Percentiles rank a stretch among this genome's conserved stretches.
These are phyloP conservation scores for Moniliophthora roreri DNA, from an alignment of 1,284 basidiomycete species.

Conservation along the genomic window DNA sequence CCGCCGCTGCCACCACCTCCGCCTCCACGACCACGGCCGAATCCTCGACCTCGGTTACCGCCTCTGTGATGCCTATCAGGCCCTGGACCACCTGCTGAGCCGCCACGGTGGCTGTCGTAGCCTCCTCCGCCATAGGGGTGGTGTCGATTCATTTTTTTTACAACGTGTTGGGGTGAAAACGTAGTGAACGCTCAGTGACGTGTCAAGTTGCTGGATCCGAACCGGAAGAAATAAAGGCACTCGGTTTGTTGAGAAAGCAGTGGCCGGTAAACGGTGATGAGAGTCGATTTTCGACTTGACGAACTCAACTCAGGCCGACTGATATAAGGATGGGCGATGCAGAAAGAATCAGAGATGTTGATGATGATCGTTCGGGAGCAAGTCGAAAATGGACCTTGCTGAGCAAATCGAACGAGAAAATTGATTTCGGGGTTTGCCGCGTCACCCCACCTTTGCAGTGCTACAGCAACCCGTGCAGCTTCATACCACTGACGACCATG, in stretches of 20 bases:
- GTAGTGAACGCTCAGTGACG: conserved; percentile 19
- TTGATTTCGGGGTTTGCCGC: conserved; percentile 13
- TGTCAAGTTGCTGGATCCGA: conserved; percentile 8
- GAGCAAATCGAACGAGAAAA: conserved; percentile 16
- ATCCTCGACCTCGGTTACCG: conserved; percentile 60
- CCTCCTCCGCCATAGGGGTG: conserved; percentile 72
- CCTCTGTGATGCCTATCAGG: conserved; percentile 73
- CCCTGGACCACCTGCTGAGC: conserved; percentile 60
- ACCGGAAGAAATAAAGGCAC: conserved; percentile 1
- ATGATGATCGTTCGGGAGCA: conserved; percentile 22
- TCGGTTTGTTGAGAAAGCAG: background rate
- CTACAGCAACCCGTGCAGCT: conserved; percentile 11
- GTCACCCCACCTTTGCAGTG: conserved; percentile 12
- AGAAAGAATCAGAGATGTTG: conserved; percentile 18
- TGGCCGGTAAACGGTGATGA: conserved; percentile 14
- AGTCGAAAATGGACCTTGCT: conserved; percentile 1
- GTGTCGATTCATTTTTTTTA: conserved; percentile 41
- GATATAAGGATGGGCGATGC: background rate
- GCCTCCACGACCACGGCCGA: conserved; percentile 57
- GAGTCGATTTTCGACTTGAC: conserved; percentile 14
- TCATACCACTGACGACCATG: conserved; percentile 44
- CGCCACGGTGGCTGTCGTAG: conserved; percentile 72
- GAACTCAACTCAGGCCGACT: conserved; percentile 21
- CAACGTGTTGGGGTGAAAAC: conserved; percentile 11
- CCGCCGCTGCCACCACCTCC: conserved; percentile 50